phyloP scores from a whole-genome alignment of 345 rosid genomes.

The Dipteronia sinensis region DNA sequence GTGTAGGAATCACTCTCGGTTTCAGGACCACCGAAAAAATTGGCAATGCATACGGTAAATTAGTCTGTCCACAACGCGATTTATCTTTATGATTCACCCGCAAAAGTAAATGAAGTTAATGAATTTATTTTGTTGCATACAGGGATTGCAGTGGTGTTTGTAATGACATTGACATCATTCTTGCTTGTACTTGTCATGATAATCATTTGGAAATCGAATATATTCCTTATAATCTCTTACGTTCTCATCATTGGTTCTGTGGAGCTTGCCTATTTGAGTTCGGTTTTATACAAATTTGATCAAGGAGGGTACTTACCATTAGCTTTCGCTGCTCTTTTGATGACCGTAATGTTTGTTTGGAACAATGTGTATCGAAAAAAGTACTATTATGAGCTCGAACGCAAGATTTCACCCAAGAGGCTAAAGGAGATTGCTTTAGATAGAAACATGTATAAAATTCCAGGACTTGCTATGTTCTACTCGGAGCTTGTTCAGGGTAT shows the following conservation, averaged over 20 bases:
- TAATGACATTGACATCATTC: constrained; percentile 35
- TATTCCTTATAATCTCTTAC: constrained; percentile 25
- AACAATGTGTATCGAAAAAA: constrained; percentile 39
- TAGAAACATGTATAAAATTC: constrained; percentile 19
- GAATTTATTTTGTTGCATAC: not conserved
- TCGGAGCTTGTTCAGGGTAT: constrained; percentile 47
- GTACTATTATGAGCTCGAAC: constrained; percentile 46
- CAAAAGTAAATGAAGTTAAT: constrained; percentile 17
- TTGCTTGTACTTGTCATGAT: constrained; percentile 29
- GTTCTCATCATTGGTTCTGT: constrained; percentile 23
- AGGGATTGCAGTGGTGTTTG: constrained; percentile 44
- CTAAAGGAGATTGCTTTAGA: constrained; percentile 18
- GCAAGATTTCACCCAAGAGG: constrained; percentile 31
- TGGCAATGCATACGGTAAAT: too few species aligned
- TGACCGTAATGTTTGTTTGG: constrained; percentile 49
- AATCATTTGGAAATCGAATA: constrained; percentile 27
- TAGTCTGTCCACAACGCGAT: too few species aligned
- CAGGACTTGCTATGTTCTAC: constrained; percentile 49
- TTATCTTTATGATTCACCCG: not conserved
- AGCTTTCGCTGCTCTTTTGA: constrained; percentile 29
- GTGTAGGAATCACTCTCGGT: too few species aligned
- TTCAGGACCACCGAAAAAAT: too few species aligned
- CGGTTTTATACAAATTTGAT: constrained; percentile 47
- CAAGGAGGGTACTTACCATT: constrained; percentile 56
- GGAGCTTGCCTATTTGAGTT: constrained; percentile 37